These are phyloP conservation scores for Phaeophleospora eucalypticola DNA, from an alignment of 2,329 filamentous ascomycete genomes.

Conservation along the genomic window DNA sequence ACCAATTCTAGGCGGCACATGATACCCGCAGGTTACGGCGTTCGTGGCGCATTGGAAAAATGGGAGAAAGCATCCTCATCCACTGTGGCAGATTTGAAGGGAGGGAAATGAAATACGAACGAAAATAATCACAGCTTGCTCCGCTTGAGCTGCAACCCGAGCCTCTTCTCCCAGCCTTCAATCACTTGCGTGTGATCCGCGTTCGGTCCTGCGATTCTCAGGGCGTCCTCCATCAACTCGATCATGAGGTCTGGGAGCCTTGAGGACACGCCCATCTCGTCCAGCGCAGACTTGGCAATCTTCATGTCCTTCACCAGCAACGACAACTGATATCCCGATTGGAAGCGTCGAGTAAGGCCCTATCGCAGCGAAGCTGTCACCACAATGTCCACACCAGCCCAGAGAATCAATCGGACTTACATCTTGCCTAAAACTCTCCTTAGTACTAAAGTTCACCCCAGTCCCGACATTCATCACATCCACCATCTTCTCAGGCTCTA, in stretches of 20 bases:
- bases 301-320: conserved; percentile 33
- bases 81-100: too few species aligned
- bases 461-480: conserved; percentile 40
- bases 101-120: too few species aligned
- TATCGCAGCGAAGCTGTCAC: conserved; percentile 2
- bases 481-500: conserved; percentile 34
- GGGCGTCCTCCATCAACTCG: conserved; percentile 26
- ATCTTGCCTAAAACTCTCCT: conserved; percentile 20
- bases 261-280: conserved; percentile 26
- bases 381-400: not conserved
- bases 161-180: conserved; percentile 31
- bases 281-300: conserved; percentile 32
- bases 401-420: conserved; percentile 7
- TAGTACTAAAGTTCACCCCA: conserved; percentile 35
- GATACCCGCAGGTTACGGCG: conserved; percentile 6
- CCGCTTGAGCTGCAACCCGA: conserved; percentile 28
- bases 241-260: conserved; percentile 26
- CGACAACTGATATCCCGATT: conserved; percentile 31
- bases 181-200: conserved; percentile 33
- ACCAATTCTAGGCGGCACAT: conserved; percentile 18
- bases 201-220: conserved; percentile 24
- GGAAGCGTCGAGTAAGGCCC: conserved; percentile 22
- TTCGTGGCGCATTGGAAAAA: not conserved
- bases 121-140: conserved; percentile 12
- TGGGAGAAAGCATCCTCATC: not conserved